Evolutionary conservation across 495 filamentous ascomycete genomes (phyloP), one percentile per base, ranked within the genome.

Genomic region (Talaromyces proteolyticus): DNA sequence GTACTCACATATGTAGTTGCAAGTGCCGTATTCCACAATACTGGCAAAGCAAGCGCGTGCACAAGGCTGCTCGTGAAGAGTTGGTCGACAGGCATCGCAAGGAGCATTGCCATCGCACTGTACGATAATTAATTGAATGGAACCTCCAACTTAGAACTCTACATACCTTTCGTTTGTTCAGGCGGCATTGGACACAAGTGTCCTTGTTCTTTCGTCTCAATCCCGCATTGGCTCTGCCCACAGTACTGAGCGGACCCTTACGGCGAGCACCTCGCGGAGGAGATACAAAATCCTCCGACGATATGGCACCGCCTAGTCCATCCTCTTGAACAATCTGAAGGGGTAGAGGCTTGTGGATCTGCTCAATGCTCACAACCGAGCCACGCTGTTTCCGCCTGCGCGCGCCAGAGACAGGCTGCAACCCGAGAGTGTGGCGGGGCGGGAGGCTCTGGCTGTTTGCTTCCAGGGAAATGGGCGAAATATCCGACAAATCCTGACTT

Each of bases 11-110:
- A 77, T 69, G 48, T 74, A 74, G 44, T 77, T 77, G 60, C 71
- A 75, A 2, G 70, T 74, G 49, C 68, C 73, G 44, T 69, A 72
- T 55, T 75, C 71, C n/a, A 77, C 72, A 51, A 77, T 72, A 50
- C 63, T 75, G 16, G 68, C 58, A 53, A 77, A 77, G 49, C 73
- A 69, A 20, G 72, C 73, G 29, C 67, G 64, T 6, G 69, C 72
- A 54, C 73, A 77, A 4, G 72, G 71, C 44, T 75, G 72, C 47
- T 74, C 69, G 50, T 73, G 66, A 16, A 73, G 60, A 8, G 69
- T 75, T 4, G 70, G 69, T 6, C 68, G 68, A 48, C 73, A 77
- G 18, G 70, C 73, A 49, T 72, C 71, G 53, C 73, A 77, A 7
- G 73, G 73, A 40, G 72, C 54, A 48, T 64, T 70, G 44, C 73